Base-by-base conservation (phyloP, 805 yeast genomes). In the Saccharomycopsis sp. region DNA sequence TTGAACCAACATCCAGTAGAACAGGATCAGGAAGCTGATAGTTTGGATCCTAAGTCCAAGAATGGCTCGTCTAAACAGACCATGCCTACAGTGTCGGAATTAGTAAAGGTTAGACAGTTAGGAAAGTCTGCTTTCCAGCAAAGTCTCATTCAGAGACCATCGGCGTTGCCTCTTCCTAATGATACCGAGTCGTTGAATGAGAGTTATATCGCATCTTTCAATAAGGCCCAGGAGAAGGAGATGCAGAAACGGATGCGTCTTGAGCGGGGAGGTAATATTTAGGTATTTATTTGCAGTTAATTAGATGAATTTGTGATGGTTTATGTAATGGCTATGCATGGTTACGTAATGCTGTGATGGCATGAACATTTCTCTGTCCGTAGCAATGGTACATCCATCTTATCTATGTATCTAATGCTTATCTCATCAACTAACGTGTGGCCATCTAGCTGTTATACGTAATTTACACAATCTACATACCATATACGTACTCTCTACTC, bases 51-150 rank as follows among this genome's bases (percentile, higher is more conserved):
- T 5, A 29, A 29, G 12, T 29, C 38, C 38, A 29, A 12, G 12
- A 29, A 29, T 29, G 38, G 38, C 5, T 5, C 38, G 12, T 29
- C 38, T 29, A 29, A 29, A 12, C 38, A 29, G 38, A 29, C 47
- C 3, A 58, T 56, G 9, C 63, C 63, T 22, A 58, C 56, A 47
- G 63, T 61, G 12, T 41, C 54, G 7, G 63, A 61, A 41, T 52
- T 61, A 23, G 62, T 61, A 12, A 58, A 54, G 15, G 63, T 59
- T 12, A 20, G 62, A 7, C 47, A 59, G 53, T 42, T 56, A 44
- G 62, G 62, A 22, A 59, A 59, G 35, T 23, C 47, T 19, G 57
- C 62, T 2, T 59, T 59, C 49, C 64, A 59, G 35, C 62, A 59
- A 44, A 53, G 58, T 29, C 53, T 59, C n/a, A 57, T 55, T 9